A percentile compares a stretch with the other conserved stretches of the same genome.
Conservation (phyloP, 2,329 filamentous ascomycete genomes). For the Aspergillus ustus region DNA sequence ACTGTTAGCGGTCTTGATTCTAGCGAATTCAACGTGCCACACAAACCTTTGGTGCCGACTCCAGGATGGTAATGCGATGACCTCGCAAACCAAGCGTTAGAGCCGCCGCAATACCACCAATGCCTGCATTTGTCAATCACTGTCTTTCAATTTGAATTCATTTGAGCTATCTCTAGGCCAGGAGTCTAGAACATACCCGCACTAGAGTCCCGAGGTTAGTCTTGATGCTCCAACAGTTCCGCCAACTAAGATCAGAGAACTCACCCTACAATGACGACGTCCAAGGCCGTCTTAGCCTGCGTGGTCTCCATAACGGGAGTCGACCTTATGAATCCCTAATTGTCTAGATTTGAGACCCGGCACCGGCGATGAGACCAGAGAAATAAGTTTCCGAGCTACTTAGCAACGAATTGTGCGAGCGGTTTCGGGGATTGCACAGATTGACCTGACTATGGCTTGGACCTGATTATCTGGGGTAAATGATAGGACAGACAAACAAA, state of each 20-base stretch:
- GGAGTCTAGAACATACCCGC: conserved; percentile 32
- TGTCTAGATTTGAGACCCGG: background rate
- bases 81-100: conserved; percentile 39
- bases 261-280: conserved; percentile 42
- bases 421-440: background rate
- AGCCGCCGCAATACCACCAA: conserved; percentile 43
- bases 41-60: conserved; percentile 37
- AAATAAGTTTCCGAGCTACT: background rate
- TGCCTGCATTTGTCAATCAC: conserved; percentile 30
- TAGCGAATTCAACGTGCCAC: background rate
- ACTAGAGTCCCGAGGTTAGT: conserved; percentile 25
- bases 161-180: background rate
- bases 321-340: background rate
- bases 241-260: conserved; percentile 8
- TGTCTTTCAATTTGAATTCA: background rate
- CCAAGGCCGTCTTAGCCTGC: conserved; percentile 34
- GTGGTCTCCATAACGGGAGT: conserved; percentile 25
- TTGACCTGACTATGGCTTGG: background rate
- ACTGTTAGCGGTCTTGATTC: conserved; percentile 9
- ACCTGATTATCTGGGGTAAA: background rate
- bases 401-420: background rate
- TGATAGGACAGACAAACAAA: background rate
- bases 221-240: background rate
- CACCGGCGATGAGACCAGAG: too few species aligned
- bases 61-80: conserved; percentile 38